phyloP scores from a whole-genome alignment of 2,329 filamentous ascomycete species.

The Sarocladiaceae sp. region DNA sequence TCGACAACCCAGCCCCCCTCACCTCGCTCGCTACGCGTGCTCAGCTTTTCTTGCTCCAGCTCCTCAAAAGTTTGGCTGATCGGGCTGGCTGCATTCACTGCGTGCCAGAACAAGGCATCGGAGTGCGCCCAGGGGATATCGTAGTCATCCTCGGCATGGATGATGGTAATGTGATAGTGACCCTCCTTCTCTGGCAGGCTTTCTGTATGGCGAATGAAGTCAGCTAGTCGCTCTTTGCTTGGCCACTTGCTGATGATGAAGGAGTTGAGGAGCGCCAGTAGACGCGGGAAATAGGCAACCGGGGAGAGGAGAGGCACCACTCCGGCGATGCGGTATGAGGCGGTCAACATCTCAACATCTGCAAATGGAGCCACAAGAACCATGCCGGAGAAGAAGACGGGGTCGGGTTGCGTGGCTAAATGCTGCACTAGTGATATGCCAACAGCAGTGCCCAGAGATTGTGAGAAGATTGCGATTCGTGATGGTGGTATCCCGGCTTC shows the following conservation, averaged over 20 bases:
- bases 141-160: slow-evolving; percentile 48
- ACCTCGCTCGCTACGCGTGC: slow-evolving; percentile 34
- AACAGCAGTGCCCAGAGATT: slow-evolving; percentile 54
- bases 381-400: slow-evolving; percentile 47
- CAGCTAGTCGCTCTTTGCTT: slow-evolving; percentile 42
- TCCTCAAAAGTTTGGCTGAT: slow-evolving; percentile 35
- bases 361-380: slow-evolving; percentile 55
- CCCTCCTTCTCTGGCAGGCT: slow-evolving; percentile 12
- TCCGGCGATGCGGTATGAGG: slow-evolving; percentile 54
- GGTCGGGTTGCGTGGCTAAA: slow-evolving; percentile 23
- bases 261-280: slow-evolving; percentile 40
- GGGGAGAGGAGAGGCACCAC: slow-evolving; percentile 50
- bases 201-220: slow-evolving; percentile 36
- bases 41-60: slow-evolving; percentile 38
- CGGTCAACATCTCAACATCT: slow-evolving; percentile 47
- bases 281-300: slow-evolving; percentile 39
- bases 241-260: slow-evolving; percentile 48
- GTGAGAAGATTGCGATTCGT: slow-evolving; percentile 54
- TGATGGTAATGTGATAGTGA: slow-evolving; percentile 40
- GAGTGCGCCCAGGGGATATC: slow-evolving; percentile 48
- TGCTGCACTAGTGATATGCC: slow-evolving; percentile 24
- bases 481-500: slow-evolving; percentile 46
- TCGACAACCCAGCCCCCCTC: slow-evolving; percentile 46
- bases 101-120: slow-evolving; percentile 48
- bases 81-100: slow-evolving; percentile 42